A percentile compares a stretch with the other conserved stretches of the same genome.
Evolutionary conservation across 306 rosid species (phyloP).

Genomic region (Oxytropis ochrocephala): DNA sequence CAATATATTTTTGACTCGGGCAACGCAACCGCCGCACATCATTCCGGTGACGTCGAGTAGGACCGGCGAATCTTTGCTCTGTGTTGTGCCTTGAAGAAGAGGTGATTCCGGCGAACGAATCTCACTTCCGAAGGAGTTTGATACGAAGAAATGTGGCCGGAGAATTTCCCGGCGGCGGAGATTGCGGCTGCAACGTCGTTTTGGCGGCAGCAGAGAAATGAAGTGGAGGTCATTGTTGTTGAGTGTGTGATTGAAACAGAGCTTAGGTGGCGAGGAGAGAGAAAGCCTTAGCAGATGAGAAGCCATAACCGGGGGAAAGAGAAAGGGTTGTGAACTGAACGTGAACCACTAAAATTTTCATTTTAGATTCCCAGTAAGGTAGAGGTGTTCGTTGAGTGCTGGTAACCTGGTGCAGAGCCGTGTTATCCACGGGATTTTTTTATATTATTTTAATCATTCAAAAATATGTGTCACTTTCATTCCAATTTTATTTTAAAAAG

Average conservation of each 20-base stretch:
- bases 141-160: constrained; percentile 25
- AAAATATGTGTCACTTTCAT: too few relatives aligned
- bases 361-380: not conserved
- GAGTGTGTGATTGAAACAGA: constrained; percentile 24
- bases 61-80: constrained; percentile 42
- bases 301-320: constrained; percentile 30
- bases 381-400: constrained; percentile 16
- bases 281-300: constrained; percentile 36
- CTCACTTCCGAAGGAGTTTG: constrained; percentile 39
- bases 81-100: not conserved
- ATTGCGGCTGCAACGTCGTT: constrained; percentile 20
- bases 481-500: too few relatives aligned
- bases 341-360: constrained; percentile 11
- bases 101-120: constrained; percentile 10
- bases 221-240: constrained; percentile 29
- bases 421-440: not conserved
- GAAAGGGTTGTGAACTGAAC: not conserved
- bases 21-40: constrained; percentile 95
- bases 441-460: too few relatives aligned
- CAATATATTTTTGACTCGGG: constrained; percentile 76
- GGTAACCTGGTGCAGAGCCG: not conserved
- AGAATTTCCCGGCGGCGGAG: constrained; percentile 3
- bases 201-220: constrained; percentile 21
- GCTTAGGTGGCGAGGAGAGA: constrained; percentile 34
- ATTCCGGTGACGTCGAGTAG: constrained; percentile 85